phyloP scores from a whole-genome alignment of 257 asterid species.

The Vinca minor region DNA sequence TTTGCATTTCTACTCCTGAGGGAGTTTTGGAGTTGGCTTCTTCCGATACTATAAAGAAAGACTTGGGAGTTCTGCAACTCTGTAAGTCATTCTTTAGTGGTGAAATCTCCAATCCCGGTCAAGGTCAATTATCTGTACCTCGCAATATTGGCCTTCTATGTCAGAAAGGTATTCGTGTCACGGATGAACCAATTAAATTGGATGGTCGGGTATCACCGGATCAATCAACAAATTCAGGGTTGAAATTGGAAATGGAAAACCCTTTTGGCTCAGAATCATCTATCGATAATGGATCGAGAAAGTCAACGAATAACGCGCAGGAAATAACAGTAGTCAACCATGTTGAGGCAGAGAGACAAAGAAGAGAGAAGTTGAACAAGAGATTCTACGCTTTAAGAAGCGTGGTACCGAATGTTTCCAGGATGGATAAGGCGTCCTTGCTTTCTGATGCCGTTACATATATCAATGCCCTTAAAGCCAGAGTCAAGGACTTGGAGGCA shows the following conservation, averaged over 20 bases:
- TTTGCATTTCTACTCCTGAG: conserved; percentile 21
- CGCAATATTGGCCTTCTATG: background rate
- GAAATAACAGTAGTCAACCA: conserved; percentile 22
- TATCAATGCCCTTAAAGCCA: conserved; percentile 32
- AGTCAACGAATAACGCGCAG: background rate
- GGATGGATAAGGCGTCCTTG: conserved; percentile 40
- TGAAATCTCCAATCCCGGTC: no score
- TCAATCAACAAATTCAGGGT: no score
- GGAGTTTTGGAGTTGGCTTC: conserved; percentile 42
- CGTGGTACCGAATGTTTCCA: conserved; percentile 40
- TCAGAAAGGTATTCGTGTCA: background rate
- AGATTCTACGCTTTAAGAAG: conserved; percentile 39
- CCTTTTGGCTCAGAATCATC: background rate
- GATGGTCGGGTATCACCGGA: background rate
- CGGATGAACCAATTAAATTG: background rate
- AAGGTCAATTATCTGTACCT: background rate
- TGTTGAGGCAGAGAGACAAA: conserved; percentile 36
- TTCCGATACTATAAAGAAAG: conserved; percentile 16
- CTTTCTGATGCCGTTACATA: conserved; percentile 38
- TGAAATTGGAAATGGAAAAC: conserved; percentile 3
- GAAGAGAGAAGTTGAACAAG: conserved; percentile 38
- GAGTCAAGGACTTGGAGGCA: conserved; percentile 19
- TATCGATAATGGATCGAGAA: background rate
- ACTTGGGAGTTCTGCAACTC: conserved; percentile 19
- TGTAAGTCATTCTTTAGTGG: conserved; percentile 1